A percentile compares a stretch with the other conserved stretches of the same genome.
phyloP scores from a whole-genome alignment of 768 basidiomycete species.

The Jaapia argillacea region DNA sequence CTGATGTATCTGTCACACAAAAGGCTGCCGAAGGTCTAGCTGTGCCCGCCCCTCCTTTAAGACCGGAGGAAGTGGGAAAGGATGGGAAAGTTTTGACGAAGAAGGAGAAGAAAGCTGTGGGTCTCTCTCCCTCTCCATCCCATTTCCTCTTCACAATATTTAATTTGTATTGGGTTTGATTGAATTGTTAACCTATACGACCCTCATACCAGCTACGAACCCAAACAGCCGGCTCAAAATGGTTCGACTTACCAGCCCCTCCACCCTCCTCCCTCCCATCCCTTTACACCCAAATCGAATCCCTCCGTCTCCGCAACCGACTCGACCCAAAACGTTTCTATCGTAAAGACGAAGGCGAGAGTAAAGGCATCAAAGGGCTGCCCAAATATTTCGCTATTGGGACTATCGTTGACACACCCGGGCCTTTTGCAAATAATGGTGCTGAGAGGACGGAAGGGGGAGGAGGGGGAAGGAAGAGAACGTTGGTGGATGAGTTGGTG shows the following conservation, averaged over 20 bases:
- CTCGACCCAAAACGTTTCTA: conserved; percentile 92
- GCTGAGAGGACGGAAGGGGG: conserved; percentile 50
- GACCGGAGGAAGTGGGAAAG: conserved; percentile 48
- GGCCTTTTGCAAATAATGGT: no score
- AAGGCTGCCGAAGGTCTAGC: conserved; percentile 36
- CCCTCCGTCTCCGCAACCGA: conserved; percentile 76
- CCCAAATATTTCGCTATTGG: conserved; percentile 91
- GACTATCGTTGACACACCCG: conserved; percentile 57
- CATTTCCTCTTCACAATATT: neutral
- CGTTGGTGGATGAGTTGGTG: conserved; percentile 80
- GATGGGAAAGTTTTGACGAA: conserved; percentile 63
- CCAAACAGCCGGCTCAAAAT: conserved; percentile 67
- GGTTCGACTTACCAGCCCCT: conserved; percentile 87
- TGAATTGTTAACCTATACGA: neutral
- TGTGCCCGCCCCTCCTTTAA: conserved; percentile 51
- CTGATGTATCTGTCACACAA: conserved; percentile 45
- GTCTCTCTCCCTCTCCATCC: conserved; percentile 12
- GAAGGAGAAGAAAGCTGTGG: conserved; percentile 61
- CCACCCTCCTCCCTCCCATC: conserved; percentile 69
- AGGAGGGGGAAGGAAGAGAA: conserved; percentile 76
- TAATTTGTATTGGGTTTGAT: no score
- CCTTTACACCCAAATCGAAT: conserved; percentile 78
- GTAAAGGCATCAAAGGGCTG: conserved; percentile 73
- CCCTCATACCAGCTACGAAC: conserved; percentile 51
- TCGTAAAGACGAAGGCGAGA: conserved; percentile 77